Percentiles rank a stretch among this genome's conserved stretches.
Conservation (phyloP, 2,329 filamentous ascomycete species). For the Fusarium humuli region DNA sequence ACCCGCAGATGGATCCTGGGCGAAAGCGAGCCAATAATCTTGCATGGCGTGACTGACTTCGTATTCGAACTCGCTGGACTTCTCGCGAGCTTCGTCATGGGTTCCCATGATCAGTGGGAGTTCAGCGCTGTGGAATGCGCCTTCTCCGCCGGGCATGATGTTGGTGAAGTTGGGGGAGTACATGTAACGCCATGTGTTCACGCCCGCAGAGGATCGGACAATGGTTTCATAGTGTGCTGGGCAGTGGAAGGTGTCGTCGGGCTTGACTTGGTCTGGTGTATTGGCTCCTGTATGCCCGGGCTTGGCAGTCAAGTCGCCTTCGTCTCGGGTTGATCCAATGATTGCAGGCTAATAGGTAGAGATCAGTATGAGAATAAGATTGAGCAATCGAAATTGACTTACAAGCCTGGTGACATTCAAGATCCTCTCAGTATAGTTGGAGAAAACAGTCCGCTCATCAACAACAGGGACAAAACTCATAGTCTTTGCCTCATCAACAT, state of each 20-base stretch:
- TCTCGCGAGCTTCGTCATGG: neutral
- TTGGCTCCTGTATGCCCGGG: neutral
- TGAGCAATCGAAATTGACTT: neutral
- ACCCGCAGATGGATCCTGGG: neutral
- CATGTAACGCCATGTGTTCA: constrained; percentile 15
- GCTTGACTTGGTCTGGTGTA: neutral
- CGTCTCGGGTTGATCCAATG: constrained; percentile 8
- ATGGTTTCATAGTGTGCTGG: constrained; percentile 9
- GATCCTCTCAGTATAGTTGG: neutral
- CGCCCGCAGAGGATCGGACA: neutral
- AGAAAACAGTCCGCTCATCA: constrained; percentile 6
- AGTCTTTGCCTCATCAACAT: neutral
- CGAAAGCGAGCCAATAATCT: constrained; percentile 7
- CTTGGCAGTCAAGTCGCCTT: neutral
- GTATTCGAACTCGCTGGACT: constrained; percentile 4
- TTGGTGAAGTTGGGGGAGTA: constrained; percentile 21
- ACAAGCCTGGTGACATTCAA: neutral
- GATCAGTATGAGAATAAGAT: neutral
- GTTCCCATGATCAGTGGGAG: constrained; percentile 15
- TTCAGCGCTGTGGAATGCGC: constrained; percentile 1
- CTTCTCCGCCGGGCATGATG: constrained; percentile 9
- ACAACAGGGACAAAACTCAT: constrained; percentile 9
- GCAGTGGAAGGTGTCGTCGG: neutral
- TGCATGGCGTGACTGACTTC: constrained; percentile 11
- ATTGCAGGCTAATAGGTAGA: neutral